These are phyloP conservation scores for Diaporthe ilicicola DNA, from an alignment of 2,329 filamentous ascomycete genomes.

Conservation along the genomic window DNA sequence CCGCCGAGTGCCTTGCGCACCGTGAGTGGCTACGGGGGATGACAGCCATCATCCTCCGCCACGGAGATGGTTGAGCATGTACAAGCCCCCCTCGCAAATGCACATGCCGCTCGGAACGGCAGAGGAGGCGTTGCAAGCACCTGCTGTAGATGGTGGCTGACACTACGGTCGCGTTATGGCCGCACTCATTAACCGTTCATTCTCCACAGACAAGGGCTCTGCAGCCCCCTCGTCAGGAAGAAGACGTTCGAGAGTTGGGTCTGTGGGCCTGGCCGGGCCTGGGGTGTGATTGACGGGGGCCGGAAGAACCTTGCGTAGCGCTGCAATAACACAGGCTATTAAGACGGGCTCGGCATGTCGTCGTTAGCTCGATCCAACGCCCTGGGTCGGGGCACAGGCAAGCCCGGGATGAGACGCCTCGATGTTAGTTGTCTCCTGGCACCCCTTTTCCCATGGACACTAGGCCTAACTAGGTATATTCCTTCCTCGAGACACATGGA, in stretches of 20 bases:
- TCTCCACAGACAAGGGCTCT: neutral
- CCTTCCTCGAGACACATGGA: constrained; percentile 13
- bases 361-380: constrained; percentile 35
- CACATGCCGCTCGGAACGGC: neutral
- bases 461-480: constrained; percentile 14
- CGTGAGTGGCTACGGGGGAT: constrained; percentile 6
- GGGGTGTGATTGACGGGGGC: constrained; percentile 19
- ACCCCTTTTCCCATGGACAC: constrained; percentile 3
- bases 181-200: neutral
- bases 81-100: neutral
- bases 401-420: constrained; percentile 25
- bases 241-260: constrained; percentile 5
- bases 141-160: constrained; percentile 10
- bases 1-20: constrained; percentile 14
- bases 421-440: constrained; percentile 9
- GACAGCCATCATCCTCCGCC: constrained; percentile 6
- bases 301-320: constrained; percentile 20
- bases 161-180: neutral
- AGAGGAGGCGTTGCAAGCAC: neutral
- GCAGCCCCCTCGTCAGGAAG: constrained; percentile 4
- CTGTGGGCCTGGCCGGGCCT: constrained; percentile 23
- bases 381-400: constrained; percentile 32
- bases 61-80: neutral
- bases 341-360: constrained; percentile 35
- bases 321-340: constrained; percentile 30